phyloP scores from a whole-genome alignment of 768 basidiomycete genomes.

The Termitomyces sp. region DNA sequence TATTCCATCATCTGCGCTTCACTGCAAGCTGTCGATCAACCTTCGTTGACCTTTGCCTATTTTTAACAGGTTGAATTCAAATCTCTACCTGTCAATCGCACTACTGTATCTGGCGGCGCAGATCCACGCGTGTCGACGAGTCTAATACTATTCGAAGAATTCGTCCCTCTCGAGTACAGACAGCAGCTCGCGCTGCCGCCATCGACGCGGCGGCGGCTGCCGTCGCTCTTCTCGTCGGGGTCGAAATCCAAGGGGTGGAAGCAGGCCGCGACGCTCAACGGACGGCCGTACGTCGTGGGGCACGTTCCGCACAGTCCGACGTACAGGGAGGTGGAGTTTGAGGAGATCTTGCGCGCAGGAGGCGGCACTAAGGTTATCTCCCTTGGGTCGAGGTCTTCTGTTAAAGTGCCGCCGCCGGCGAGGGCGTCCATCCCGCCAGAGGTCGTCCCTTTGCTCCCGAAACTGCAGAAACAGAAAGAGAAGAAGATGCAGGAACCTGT shows the following conservation, averaged over 20 bases:
- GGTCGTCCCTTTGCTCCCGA: background rate
- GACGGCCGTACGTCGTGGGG: slow-evolving; percentile 66
- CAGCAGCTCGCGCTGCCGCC: slow-evolving; percentile 62
- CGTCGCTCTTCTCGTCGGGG: slow-evolving; percentile 51
- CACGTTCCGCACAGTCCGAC: slow-evolving; percentile 48
- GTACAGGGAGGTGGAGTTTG: slow-evolving; percentile 73
- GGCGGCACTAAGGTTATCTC: slow-evolving; percentile 41
- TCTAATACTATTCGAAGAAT: slow-evolving; percentile 88
- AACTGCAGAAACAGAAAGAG: rapidly evolving
- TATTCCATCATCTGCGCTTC: no score
- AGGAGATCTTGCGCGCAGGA: slow-evolving; percentile 60
- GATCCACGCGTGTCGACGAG: slow-evolving; percentile 74
- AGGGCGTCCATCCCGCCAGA: background rate
- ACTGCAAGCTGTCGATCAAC: background rate
- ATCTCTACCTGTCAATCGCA: slow-evolving; percentile 47
- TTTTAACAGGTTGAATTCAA: slow-evolving; percentile 77
- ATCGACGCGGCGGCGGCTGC: slow-evolving; percentile 54
- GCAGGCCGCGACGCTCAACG: slow-evolving; percentile 76
- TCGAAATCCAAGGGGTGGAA: slow-evolving; percentile 64
- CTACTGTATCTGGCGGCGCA: slow-evolving; percentile 27
- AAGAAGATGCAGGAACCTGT: no score
- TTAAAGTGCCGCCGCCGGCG: slow-evolving; percentile 13
- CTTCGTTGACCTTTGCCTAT: background rate
- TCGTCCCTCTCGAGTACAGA: slow-evolving; percentile 84
- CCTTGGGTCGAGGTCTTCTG: slow-evolving; percentile 23